Evolutionary conservation across 2,329 filamentous ascomycete genomes (phyloP), one percentile per base, ranked within the genome.

Genomic region (Colletotrichum noveboracense): DNA sequence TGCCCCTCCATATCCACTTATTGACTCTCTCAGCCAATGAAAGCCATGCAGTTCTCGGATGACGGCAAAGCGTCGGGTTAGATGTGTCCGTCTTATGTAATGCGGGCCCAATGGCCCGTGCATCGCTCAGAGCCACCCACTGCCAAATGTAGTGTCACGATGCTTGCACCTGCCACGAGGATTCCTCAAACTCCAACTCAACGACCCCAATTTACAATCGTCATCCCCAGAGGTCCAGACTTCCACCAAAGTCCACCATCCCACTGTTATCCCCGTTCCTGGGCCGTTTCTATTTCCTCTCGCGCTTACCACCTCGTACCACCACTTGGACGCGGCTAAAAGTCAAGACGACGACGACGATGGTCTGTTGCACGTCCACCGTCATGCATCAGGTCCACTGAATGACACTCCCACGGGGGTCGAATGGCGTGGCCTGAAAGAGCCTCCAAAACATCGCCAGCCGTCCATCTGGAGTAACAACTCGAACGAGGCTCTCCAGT

Each of bases 61-160:
- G 26, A 32, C 58, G 58, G 58, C 58, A 62, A 62, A 62, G 32
- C 16, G 26, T 18, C 24, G 26, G 21, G 21, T 21, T 58, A 18
- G 10, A 9, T 58, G 2, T 10, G 24, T 28, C 13, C 21, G 55
- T 26, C 21, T 58, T 58, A 58, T 24, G 21, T 58, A 58, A 24
- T 28, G n/a, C 0, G 2, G 0, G 4, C 1, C 4, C 7, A 1
- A 18, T 24, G 55, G 55, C 26, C 55, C 55, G 24, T 58, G 55
- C 55, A 58, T 28, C 55, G 12, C 55, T 2, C 1, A 58, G 24
- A 56, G 21, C 16, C 28, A 61, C 18, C 26, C 28, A 61, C 28
- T n/a, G 16, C 43, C 43, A 52, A 21, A 52, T 52, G 18, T 12
- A 56, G 43, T 36, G 71, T 58, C 66, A 64, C 71, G 71, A 74